Evolutionary conservation across 495 filamentous ascomycete species (phyloP).

Genomic region (Tuber borchii): DNA sequence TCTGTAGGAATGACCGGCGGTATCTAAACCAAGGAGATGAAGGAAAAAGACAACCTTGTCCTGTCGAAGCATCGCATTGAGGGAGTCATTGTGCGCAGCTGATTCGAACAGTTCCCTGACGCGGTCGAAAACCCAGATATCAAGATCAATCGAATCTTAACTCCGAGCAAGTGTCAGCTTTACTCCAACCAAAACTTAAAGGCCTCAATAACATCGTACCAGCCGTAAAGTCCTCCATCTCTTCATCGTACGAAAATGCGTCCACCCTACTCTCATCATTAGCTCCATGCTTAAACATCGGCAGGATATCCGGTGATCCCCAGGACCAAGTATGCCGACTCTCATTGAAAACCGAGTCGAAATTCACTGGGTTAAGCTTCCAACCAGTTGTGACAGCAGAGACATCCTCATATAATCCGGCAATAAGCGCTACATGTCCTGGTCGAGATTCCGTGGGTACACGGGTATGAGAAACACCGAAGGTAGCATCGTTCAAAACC

Average conservation of each 20-base stretch:
- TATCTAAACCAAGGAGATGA: constrained; percentile 93
- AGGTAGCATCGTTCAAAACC: constrained; percentile 85
- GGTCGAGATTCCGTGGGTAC: constrained; percentile 96
- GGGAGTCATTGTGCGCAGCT: constrained; percentile 67
- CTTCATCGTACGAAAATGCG: constrained; percentile 71
- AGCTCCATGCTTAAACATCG: constrained; percentile 94
- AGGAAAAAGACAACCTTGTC: constrained; percentile 95
- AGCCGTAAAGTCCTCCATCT: constrained; percentile 80
- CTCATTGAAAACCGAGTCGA: constrained; percentile 97
- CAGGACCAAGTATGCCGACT: constrained; percentile 97
- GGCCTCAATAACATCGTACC: constrained; percentile 22
- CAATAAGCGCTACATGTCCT: constrained; percentile 95
- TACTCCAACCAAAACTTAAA: neutral
- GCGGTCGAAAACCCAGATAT: constrained; percentile 92
- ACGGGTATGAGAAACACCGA: constrained; percentile 95
- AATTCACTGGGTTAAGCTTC: constrained; percentile 98
- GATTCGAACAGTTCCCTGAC: constrained; percentile 79
- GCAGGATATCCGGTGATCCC: constrained; percentile 96
- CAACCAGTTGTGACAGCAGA: constrained; percentile 95
- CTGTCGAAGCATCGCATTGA: constrained; percentile 65
- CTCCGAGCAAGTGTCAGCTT: constrained; percentile 9
- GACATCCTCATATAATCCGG: constrained; percentile 96
- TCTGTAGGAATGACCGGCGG: constrained; percentile 76
- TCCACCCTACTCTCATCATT: constrained; percentile 72
- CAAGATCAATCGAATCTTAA: constrained; percentile 67